Conservation (phyloP, 1,139 yeast genomes). For the Zygosaccharomyces sapae region DNA sequence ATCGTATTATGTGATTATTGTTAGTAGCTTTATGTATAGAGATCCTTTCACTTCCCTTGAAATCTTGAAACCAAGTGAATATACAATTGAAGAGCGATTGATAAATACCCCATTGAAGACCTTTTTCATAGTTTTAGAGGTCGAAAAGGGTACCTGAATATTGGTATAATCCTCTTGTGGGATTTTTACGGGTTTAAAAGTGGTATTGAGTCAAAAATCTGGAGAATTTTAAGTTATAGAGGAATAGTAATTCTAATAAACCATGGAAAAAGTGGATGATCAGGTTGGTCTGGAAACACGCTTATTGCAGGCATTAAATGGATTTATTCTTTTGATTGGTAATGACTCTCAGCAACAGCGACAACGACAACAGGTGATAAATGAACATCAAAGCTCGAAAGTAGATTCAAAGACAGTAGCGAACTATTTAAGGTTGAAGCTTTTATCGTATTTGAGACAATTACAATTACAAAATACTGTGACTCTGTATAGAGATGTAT, state of each 20-base stretch:
- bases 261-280: neutral
- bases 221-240: neutral
- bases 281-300: slow-evolving; percentile 15
- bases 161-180: neutral
- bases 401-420: slow-evolving; percentile 16
- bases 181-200: neutral
- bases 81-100: neutral
- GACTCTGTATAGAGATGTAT: slow-evolving; percentile 19
- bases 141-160: neutral
- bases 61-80: neutral
- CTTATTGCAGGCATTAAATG: slow-evolving; percentile 27
- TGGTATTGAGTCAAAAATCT: neutral
- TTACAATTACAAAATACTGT: slow-evolving; percentile 10
- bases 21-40: neutral
- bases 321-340: slow-evolving; percentile 26
- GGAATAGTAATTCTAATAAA: neutral
- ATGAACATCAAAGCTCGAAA: slow-evolving; percentile 2
- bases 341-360: slow-evolving; percentile 10
- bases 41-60: slow-evolving; percentile 1
- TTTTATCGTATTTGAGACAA: slow-evolving; percentile 25
- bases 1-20: neutral
- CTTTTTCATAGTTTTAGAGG: neutral
- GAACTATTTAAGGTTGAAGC: slow-evolving; percentile 25
- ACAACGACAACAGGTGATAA: slow-evolving; percentile 1
- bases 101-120: neutral